phyloP scores from a whole-genome alignment of 202 grass and related monocot genomes.

The Schoenoplectus tabernaemontani region DNA sequence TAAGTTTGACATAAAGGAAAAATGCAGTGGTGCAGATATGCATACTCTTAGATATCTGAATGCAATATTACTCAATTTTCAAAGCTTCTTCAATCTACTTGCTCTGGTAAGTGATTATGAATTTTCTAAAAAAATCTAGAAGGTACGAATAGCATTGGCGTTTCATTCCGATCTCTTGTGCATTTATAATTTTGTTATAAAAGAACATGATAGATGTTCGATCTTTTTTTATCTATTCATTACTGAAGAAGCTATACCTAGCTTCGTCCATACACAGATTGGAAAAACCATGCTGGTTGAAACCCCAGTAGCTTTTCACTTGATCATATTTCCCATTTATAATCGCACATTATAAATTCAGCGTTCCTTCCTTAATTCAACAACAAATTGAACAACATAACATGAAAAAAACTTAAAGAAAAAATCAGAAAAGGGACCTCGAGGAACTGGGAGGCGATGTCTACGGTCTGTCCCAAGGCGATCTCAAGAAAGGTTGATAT shows the following conservation, averaged over 20 bases:
- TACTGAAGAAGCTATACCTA: too few species aligned
- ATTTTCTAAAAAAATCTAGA: background rate
- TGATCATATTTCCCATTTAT: background rate
- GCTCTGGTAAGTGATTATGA: background rate
- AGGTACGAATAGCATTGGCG: too few species aligned
- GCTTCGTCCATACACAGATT: too few species aligned
- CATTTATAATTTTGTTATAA: too few species aligned
- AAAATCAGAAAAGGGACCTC: conserved; percentile 23
- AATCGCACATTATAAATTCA: background rate
- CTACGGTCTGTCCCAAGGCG: conserved; percentile 59
- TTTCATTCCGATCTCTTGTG: too few species aligned
- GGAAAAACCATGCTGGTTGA: background rate
- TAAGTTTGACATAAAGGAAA: conserved; percentile 10
- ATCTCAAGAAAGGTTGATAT: conserved; percentile 90
- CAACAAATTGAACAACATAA: background rate
- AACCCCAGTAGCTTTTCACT: background rate
- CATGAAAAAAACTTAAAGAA: background rate
- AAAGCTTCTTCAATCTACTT: background rate
- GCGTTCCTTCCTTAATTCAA: background rate
- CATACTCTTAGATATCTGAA: background rate
- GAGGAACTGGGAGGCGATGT: conserved; percentile 72
- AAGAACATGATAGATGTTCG: background rate
- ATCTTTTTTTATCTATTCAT: too few species aligned
- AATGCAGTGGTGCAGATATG: background rate
- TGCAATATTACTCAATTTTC: background rate